Percentiles rank a stretch among this genome's conserved stretches.
Evolutionary conservation across 148 eudicot genomes (phyloP).

Genomic region (Chenopodium berlandieri): DNA sequence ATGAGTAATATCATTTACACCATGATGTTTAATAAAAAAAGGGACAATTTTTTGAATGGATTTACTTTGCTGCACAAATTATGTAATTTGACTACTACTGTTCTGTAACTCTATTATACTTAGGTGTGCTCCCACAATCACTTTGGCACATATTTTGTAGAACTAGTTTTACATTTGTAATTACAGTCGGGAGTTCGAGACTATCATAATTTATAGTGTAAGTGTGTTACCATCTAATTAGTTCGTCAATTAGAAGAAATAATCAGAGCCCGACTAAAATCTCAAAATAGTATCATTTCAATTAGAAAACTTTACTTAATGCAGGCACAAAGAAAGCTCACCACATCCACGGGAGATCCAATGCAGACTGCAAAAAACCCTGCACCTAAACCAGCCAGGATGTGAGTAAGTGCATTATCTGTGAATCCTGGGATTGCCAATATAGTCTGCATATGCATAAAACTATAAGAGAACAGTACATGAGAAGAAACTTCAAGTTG

Average conservation of each 20-base stretch:
- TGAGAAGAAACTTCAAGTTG: neutral
- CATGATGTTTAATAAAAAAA: neutral
- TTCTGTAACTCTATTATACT: neutral
- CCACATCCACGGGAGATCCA: slow-evolving; percentile 79
- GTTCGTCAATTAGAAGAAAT: neutral
- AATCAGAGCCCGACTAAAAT: neutral
- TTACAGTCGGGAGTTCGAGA: no score
- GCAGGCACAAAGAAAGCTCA: slow-evolving; percentile 29
- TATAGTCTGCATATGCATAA: slow-evolving; percentile 46
- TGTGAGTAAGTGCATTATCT: slow-evolving; percentile 59
- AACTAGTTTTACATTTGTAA: neutral
- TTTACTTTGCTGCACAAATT: neutral
- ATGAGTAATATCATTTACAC: neutral
- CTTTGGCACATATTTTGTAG: neutral
- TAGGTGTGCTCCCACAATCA: neutral
- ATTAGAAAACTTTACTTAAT: neutral
- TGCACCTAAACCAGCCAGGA: slow-evolving; percentile 72
- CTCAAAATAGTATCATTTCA: neutral
- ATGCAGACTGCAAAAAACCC: slow-evolving; percentile 76
- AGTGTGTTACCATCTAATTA: neutral
- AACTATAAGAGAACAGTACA: slow-evolving; percentile 13
- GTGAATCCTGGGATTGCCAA: slow-evolving; percentile 62
- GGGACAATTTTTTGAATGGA: no score
- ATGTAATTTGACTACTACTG: neutral
- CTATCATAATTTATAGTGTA: neutral